phyloP scores from a whole-genome alignment of 768 basidiomycete genomes.

The Neoboletus brunneissimus region DNA sequence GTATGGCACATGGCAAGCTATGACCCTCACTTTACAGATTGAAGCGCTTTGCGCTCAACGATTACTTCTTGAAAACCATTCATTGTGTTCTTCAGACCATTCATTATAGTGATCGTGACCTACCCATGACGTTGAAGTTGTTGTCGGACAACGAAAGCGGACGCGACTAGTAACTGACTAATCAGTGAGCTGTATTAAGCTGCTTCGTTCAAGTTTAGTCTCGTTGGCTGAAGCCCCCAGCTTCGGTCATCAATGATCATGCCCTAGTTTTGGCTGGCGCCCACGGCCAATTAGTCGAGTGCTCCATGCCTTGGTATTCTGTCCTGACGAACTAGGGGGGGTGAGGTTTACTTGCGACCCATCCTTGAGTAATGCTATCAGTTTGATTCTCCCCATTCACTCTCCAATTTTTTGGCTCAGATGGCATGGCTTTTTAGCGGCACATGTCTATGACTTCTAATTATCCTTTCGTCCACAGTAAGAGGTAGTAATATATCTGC shows the following conservation, averaged over 20 bases:
- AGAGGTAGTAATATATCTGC: constrained; percentile 4
- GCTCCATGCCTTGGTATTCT: neutral
- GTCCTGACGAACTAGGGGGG: neutral
- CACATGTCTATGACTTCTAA: neutral
- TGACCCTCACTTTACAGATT: constrained; percentile 8
- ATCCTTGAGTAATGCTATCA: neutral
- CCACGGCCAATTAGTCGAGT: too few species aligned
- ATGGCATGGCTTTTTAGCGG: neutral
- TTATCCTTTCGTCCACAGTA: neutral
- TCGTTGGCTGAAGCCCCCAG: too few species aligned
- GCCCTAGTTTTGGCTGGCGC: too few species aligned
- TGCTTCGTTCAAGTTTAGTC: too few species aligned
- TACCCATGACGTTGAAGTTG: constrained; percentile 21
- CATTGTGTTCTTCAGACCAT: constrained; percentile 14
- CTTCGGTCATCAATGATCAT: too few species aligned
- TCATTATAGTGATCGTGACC: neutral
- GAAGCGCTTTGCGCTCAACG: constrained; percentile 20
- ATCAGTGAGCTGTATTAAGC: too few species aligned
- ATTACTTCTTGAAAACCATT: constrained; percentile 17
- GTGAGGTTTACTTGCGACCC: neutral
- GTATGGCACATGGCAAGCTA: constrained; percentile 10
- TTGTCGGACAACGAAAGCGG: constrained; percentile 2
- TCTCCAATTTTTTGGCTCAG: neutral
- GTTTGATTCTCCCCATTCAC: too few species aligned
- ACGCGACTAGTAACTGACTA: neutral